Conservation (phyloP, 345 rosid species). For the Acer negundo region DNA sequence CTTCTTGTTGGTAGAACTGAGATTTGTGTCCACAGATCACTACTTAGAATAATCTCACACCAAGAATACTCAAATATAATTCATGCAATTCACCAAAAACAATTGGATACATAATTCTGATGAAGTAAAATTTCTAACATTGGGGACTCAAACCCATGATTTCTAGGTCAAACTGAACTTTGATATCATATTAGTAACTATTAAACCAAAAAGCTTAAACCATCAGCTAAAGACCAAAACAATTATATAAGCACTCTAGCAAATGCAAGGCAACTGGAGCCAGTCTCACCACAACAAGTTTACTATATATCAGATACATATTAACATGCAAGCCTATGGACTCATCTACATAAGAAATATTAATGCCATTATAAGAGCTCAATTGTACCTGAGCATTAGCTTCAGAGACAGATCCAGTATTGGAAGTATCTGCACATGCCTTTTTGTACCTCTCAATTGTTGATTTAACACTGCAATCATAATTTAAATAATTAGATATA, state of each 20-base stretch:
- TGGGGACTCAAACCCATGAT: no score
- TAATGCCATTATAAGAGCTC: neutral
- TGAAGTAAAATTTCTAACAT: neutral
- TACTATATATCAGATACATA: neutral
- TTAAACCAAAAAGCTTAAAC: no score
- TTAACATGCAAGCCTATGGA: neutral
- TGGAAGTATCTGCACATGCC: slow-evolving; percentile 63
- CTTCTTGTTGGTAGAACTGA: slow-evolving; percentile 92
- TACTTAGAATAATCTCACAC: neutral
- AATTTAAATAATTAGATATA: neutral
- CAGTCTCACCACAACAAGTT: neutral
- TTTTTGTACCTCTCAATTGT: slow-evolving; percentile 97
- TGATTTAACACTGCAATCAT: slow-evolving; percentile 68
- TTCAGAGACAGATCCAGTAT: slow-evolving; percentile 73
- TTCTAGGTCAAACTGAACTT: no score
- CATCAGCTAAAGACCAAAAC: no score
- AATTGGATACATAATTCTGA: neutral
- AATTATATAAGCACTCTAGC: no score
- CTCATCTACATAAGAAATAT: no score
- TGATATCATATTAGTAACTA: no score
- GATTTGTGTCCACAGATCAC: neutral
- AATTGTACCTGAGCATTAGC: slow-evolving; percentile 79
- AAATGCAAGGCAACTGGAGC: neutral
- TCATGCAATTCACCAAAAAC: neutral
- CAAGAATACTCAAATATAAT: neutral